Evolutionary conservation across 2,329 filamentous ascomycete species (phyloP), one percentile per base, ranked within the genome.

Genomic region (Colletotrichum noveboracense): DNA sequence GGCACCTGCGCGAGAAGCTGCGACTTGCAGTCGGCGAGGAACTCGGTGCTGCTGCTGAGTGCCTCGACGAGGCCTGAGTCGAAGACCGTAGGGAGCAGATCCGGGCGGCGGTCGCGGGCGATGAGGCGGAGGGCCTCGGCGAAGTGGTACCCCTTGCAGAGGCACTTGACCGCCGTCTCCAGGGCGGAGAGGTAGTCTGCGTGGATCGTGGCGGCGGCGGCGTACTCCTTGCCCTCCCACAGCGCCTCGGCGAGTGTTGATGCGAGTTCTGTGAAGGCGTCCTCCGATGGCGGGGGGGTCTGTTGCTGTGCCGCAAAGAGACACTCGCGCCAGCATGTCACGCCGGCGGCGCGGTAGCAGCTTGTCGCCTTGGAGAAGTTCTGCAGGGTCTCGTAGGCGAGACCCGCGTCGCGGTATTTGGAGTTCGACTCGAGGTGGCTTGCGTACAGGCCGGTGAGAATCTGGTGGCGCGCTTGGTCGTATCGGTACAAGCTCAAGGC

Each of bases 71-170:
- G 91, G 2, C 94, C 95, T 0, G 90, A 85, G 82, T 99, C 96
- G 16, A 99, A 89, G 70, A 94, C 90, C 0, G 89, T 85, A 7
- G 85, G 85, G 38, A 98, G 89, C 7, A 97, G 89, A 1, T 92
- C 87, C 0, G 91, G 85, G 18, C 91, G 89, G 3, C 86, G 85
- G 76, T 91, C 90, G 5, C 93, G 88, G 6, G 91, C 90, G 43
- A 94, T 89, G 28, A 97, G 87, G 38, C 96, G 95, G 79, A 96
- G 92, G n/a, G 97, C 97, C 80, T 98, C 95, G 65, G 94, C 91
- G 83, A 98, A 99, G 80, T 93, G 91, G 80, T 95, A 96, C 66
- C 94, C 96, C 82, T 94, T 95, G 89, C 97, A 98, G 68, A 98
- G 91, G 38, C 93, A 92, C n/a, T 90, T 90, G 65, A 95, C 91